Percentiles rank a stretch among this genome's conserved stretches.
Evolutionary conservation across 805 yeast genomes (phyloP).

Genomic region (Schizosaccharomyces octosporus): DNA sequence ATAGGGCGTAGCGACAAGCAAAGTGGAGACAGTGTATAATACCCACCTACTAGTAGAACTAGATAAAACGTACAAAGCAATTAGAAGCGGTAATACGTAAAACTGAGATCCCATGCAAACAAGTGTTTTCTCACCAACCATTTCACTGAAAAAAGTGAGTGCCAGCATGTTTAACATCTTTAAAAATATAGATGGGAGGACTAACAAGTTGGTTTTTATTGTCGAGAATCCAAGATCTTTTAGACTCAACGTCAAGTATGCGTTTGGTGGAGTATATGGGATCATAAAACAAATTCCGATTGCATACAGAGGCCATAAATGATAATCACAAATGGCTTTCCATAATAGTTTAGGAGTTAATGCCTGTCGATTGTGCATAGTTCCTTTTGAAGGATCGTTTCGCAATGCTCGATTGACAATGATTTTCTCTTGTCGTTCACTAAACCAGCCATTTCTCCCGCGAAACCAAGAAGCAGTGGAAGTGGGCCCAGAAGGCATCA

Average conservation of each 20-base stretch:
- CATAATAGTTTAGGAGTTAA: slow-evolving; percentile 19
- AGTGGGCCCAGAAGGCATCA: slow-evolving; percentile 33
- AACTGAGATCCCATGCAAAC: slow-evolving; percentile 6
- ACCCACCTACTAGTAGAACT: slow-evolving; percentile 7
- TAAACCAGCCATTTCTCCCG: slow-evolving; percentile 28
- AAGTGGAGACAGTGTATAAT: slow-evolving; percentile 6
- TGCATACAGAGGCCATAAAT: slow-evolving; percentile 32
- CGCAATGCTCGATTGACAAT: slow-evolving; percentile 34
- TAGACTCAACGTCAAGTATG: slow-evolving; percentile 27
- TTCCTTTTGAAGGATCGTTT: slow-evolving; percentile 42
- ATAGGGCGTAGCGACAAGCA: slow-evolving; percentile 22
- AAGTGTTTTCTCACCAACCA: slow-evolving; percentile 7
- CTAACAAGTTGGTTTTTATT: slow-evolving; percentile 25
- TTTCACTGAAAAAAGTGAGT: slow-evolving; percentile 9
- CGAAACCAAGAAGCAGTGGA: slow-evolving; percentile 27
- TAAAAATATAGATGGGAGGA: slow-evolving; percentile 22
- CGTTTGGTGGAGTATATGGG: slow-evolving; percentile 16
- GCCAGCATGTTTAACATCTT: slow-evolving; percentile 7
- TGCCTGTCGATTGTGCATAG: slow-evolving; percentile 37
- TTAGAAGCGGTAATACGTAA: slow-evolving; percentile 7
- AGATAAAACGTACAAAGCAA: slow-evolving; percentile 10
- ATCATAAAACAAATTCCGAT: slow-evolving; percentile 23
- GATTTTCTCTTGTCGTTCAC: slow-evolving; percentile 30
- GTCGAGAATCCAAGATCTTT: slow-evolving; percentile 26
- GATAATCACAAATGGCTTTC: slow-evolving; percentile 23